Evolutionary conservation across 2,329 filamentous ascomycete genomes (phyloP).

Genomic region (Fusarium compactum): DNA sequence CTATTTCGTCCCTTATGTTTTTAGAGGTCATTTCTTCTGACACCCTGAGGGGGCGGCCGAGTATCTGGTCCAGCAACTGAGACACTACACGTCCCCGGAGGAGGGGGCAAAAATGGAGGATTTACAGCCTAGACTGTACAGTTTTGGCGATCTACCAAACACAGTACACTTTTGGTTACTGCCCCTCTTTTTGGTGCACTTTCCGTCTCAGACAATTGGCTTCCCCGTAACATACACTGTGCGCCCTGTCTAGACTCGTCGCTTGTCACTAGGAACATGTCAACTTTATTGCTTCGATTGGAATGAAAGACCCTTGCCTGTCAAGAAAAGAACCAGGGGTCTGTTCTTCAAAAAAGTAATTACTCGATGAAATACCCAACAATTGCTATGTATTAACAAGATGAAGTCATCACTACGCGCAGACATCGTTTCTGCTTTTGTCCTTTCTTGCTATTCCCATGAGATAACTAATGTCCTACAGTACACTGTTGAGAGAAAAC

Average conservation of each 20-base stretch:
- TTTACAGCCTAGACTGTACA: conserved; percentile 8
- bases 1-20: too few species aligned
- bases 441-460: not conserved
- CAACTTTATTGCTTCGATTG: conserved; percentile 10
- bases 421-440: not conserved
- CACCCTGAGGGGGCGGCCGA: too few species aligned
- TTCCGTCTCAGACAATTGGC: not conserved
- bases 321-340: not conserved
- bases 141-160: conserved; percentile 4
- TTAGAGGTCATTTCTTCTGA: too few species aligned
- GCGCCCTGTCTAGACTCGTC: not conserved
- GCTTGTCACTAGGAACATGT: conserved; percentile 7
- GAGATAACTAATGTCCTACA: not conserved
- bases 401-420: not conserved
- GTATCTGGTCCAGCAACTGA: not conserved
- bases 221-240: conserved; percentile 13
- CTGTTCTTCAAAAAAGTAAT: not conserved
- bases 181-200: conserved; percentile 13
- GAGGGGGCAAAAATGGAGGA: conserved; percentile 1
- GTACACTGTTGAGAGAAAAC: conserved; percentile 4
- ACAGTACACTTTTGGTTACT: not conserved
- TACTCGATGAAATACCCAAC: not conserved
- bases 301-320: conserved; percentile 4
- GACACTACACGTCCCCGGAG: conserved; percentile 6
- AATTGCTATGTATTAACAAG: not conserved